These are phyloP conservation scores for Penicillium sp. DNA, from an alignment of 2,329 filamentous ascomycete genomes.

Conservation along the genomic window DNA sequence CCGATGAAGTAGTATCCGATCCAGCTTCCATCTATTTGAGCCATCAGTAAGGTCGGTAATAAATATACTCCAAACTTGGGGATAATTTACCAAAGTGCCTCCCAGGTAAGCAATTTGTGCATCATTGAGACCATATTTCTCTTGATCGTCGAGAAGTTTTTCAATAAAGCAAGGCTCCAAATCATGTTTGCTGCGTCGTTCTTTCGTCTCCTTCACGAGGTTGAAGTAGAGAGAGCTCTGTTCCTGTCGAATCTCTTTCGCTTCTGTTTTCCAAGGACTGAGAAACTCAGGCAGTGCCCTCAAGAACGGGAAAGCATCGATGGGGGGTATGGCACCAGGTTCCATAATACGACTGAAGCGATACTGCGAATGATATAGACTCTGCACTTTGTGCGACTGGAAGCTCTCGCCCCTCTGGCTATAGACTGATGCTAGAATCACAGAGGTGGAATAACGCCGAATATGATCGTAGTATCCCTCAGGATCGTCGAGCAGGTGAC, in stretches of 20 bases:
- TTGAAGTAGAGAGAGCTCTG: background rate
- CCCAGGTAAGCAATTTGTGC: background rate
- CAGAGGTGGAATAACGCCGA: conserved; percentile 18
- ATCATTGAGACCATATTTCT: background rate
- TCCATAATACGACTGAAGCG: conserved; percentile 11
- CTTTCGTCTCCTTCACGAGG: background rate
- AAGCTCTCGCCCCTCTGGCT: conserved; percentile 10
- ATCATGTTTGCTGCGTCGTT: background rate
- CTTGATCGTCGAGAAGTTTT: background rate
- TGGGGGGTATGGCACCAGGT: conserved; percentile 13
- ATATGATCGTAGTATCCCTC: conserved; percentile 14
- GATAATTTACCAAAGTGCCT: background rate
- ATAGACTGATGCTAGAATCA: conserved; percentile 16
- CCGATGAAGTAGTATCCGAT: conserved; percentile 23
- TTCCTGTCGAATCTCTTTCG: conserved; percentile 3
- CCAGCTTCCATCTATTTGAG: conserved; percentile 20
- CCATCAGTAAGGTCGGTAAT: background rate
- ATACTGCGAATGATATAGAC: conserved; percentile 2
- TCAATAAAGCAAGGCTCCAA: background rate
- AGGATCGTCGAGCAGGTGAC: conserved; percentile 14
- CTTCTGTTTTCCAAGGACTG: conserved; percentile 5
- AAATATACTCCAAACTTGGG: conserved; percentile 3
- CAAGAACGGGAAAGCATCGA: conserved; percentile 19
- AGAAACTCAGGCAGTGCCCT: conserved; percentile 14
- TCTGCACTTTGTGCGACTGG: conserved; percentile 13